Base-by-base conservation (phyloP, 2,329 filamentous ascomycete genomes). In the Colletotrichum destructivum region DNA sequence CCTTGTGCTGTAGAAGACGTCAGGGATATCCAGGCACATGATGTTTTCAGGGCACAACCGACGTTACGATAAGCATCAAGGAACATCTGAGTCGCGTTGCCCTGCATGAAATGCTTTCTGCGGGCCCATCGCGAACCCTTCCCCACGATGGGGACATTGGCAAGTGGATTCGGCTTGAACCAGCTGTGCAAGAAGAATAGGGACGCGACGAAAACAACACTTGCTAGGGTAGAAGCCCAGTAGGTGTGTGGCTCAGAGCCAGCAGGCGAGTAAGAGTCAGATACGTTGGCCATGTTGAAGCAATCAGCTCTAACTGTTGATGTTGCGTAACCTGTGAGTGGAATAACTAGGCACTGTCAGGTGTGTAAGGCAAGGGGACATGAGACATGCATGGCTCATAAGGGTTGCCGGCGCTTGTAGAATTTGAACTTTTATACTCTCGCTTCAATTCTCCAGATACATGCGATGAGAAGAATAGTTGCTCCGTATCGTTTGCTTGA, bases 41-140 rank as follows among this genome's bases (percentile, higher is more conserved):
- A 47, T 47, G 11, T 47, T 2, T 8, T 16, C 4, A 47, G 8
- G 46, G 18, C 18, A 21, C 16, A 47, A 7, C 46, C 21, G 7
- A 62, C 59, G 42, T 47, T 51, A 4, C 44, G 44, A 21, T 62
- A 62, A 38, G 59, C 59, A 38, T 62, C 59, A 15, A 62, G 59
- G 12, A 62, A 62, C 59, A 62, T 62, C 23, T 40, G 26, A 51
- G 44, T 62, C 26, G 59, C 59, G 31, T 62, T 62, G 16, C 59
- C 59, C 44, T 62, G 59, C 59, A 62, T 51, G 23, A 62, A 62
- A 2, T 49, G 44, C 44, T 62, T 62, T 49, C 59, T 62, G 12
- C 59, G 59, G 26, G 59, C 59, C 59, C 59, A 62, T 40, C 59
- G 44, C 44, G 59, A 62, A n/a, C 59, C 59, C 26, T 51, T 62